Conservation (phyloP, 2,329 filamentous ascomycete species). For the Aspergillus texensis region DNA sequence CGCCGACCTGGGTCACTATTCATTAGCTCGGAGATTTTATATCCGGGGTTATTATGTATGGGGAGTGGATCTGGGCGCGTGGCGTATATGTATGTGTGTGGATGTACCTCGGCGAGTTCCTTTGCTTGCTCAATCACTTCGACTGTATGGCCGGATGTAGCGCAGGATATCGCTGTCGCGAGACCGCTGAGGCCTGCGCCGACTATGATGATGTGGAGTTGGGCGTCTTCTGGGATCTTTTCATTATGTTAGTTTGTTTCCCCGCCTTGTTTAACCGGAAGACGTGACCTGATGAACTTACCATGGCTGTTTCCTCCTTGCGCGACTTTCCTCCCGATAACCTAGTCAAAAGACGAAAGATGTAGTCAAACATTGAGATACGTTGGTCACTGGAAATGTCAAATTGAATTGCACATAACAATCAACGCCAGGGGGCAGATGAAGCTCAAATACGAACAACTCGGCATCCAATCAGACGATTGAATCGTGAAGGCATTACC, state of each 20-base stretch:
- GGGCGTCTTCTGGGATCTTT: conserved; percentile 16
- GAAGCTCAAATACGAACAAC: conserved; percentile 2
- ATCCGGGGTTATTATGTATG: not conserved
- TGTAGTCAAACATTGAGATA: not conserved
- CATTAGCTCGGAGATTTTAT: not conserved
- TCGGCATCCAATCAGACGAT: not conserved
- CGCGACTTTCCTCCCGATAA: not conserved
- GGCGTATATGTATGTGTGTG: not conserved
- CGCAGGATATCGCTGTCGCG: conserved; percentile 32
- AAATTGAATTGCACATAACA: not conserved
- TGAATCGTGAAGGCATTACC: not conserved
- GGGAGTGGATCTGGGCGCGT: not conserved
- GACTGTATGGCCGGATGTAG: conserved; percentile 29
- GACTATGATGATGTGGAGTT: conserved; percentile 30
- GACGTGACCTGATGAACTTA: not conserved
- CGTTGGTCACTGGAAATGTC: not conserved
- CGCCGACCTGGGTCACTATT: conserved; percentile 51
- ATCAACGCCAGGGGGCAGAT: not conserved
- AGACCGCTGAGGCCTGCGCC: conserved; percentile 37
- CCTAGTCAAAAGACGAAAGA: not conserved
- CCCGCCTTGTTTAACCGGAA: not conserved
- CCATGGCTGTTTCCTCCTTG: not conserved
- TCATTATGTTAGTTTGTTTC: not conserved
- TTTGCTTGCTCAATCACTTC: conserved; percentile 34
- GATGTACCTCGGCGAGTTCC: conserved; percentile 32